Evolutionary conservation across 345 rosid genomes (phyloP).

Genomic region (Hibiscus trionum): DNA sequence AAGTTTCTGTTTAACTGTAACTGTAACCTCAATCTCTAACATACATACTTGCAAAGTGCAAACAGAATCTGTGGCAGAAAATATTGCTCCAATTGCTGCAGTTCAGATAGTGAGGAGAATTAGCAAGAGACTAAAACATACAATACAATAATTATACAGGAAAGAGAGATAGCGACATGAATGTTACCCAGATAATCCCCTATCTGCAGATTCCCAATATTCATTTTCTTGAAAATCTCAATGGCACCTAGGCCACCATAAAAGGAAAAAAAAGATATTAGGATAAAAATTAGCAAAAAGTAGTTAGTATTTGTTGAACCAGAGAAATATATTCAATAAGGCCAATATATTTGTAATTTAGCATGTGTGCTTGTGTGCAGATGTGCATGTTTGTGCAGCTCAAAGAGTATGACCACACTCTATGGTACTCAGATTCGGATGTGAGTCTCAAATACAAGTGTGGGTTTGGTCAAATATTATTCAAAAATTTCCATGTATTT

Average conservation of each 20-base stretch:
- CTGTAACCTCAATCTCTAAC: neutral
- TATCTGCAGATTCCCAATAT: conserved; percentile 51
- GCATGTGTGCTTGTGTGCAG: no score
- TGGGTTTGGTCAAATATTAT: neutral
- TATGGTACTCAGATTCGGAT: neutral
- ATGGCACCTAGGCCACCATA: conserved; percentile 50
- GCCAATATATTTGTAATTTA: neutral
- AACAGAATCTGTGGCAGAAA: conserved; percentile 97
- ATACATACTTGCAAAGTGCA: conserved; percentile 82
- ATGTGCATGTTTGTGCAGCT: neutral
- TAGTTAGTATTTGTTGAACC: neutral
- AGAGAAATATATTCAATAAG: neutral
- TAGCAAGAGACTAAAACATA: conserved; percentile 4
- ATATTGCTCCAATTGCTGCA: conserved; percentile 93
- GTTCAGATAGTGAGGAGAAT: conserved; percentile 12
- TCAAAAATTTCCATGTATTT: neutral
- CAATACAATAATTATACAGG: neutral
- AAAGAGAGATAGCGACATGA: neutral
- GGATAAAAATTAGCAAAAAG: neutral
- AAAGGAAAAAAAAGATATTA: conserved; percentile 1
- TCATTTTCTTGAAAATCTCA: conserved; percentile 62
- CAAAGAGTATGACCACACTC: neutral
- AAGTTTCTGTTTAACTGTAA: conserved; percentile 1
- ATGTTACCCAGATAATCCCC: conserved; percentile 76
- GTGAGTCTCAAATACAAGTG: neutral